phyloP scores from a whole-genome alignment of 164 flowering plant genomes.

The Macadamia tetraphylla region DNA sequence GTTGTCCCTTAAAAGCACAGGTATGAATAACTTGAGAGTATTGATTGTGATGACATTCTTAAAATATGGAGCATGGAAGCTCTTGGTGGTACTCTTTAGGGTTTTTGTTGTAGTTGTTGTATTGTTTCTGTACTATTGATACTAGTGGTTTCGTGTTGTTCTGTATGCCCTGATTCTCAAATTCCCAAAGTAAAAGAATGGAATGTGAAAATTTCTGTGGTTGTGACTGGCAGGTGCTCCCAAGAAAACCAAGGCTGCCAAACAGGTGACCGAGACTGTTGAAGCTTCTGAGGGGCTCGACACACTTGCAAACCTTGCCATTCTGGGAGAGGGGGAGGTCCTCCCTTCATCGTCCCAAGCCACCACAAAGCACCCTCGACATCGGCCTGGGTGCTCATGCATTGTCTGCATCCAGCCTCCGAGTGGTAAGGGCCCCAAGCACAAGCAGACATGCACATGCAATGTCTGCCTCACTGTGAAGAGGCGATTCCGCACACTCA shows the following conservation, averaged over 20 bases:
- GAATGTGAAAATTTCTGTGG: background rate
- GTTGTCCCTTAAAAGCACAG: slow-evolving; percentile 30
- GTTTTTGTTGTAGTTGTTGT: no score
- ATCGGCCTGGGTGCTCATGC: slow-evolving; percentile 85
- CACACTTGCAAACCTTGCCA: slow-evolving; percentile 66
- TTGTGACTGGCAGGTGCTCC: slow-evolving; percentile 31
- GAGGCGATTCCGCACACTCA: slow-evolving; percentile 69
- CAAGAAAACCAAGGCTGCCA: slow-evolving; percentile 39
- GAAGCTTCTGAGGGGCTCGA: slow-evolving; percentile 69
- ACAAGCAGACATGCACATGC: slow-evolving; percentile 69
- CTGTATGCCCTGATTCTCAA: background rate
- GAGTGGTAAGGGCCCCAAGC: slow-evolving; percentile 86
- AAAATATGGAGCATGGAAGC: no score
- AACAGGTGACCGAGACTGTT: slow-evolving; percentile 30
- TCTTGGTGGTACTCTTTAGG: background rate
- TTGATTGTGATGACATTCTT: background rate
- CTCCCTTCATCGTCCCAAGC: slow-evolving; percentile 41
- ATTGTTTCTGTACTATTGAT: background rate
- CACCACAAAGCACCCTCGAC: slow-evolving; percentile 86
- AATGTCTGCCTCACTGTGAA: slow-evolving; percentile 65
- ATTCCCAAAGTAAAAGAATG: background rate
- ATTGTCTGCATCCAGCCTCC: slow-evolving; percentile 97
- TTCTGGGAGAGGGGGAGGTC: slow-evolving; percentile 53
- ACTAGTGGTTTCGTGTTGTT: background rate
- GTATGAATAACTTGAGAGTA: slow-evolving; percentile 22